Evolutionary conservation across 78 protist species (phyloP).

Genomic region (Dictyostelium purpureum): DNA sequence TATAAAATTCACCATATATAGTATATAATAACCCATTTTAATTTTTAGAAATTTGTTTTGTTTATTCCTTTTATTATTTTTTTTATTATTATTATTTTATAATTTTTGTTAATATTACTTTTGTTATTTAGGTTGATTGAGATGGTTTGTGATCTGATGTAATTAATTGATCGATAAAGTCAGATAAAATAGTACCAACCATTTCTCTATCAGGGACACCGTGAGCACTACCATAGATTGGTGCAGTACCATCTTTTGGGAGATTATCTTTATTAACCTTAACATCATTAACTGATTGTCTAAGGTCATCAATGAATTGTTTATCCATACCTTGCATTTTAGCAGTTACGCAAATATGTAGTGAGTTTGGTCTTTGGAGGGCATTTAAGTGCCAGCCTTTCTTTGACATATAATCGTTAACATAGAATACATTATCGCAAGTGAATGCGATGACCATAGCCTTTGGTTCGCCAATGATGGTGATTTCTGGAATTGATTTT

Average conservation of each 20-base stretch:
- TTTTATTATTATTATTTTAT: neutral
- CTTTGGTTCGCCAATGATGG: conserved; percentile 62
- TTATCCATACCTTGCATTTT: conserved; percentile 70
- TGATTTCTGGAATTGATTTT: neutral
- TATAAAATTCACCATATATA: no score
- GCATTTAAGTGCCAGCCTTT: conserved; percentile 83
- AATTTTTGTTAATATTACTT: no score
- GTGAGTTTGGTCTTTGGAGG: conserved; percentile 64
- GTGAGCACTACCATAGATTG: conserved; percentile 77
- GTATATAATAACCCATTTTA: no score
- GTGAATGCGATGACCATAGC: conserved; percentile 77
- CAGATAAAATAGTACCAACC: conserved; percentile 50
- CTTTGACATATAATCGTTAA: conserved; percentile 68
- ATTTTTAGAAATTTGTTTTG: neutral
- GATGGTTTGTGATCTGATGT: conserved; percentile 28
- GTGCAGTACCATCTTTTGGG: conserved; percentile 75
- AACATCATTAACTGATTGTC: neutral
- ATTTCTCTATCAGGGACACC: conserved; percentile 74
- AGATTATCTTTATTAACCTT: neutral
- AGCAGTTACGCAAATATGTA: conserved; percentile 80
- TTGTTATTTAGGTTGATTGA: conserved; percentile 5
- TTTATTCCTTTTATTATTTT: neutral
- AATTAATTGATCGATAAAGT: conserved; percentile 65
- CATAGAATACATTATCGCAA: conserved; percentile 44
- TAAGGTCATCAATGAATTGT: conserved; percentile 40